Base-by-base conservation (phyloP, 2,329 filamentous ascomycete species). In the Herpotrichia juniperi region DNA sequence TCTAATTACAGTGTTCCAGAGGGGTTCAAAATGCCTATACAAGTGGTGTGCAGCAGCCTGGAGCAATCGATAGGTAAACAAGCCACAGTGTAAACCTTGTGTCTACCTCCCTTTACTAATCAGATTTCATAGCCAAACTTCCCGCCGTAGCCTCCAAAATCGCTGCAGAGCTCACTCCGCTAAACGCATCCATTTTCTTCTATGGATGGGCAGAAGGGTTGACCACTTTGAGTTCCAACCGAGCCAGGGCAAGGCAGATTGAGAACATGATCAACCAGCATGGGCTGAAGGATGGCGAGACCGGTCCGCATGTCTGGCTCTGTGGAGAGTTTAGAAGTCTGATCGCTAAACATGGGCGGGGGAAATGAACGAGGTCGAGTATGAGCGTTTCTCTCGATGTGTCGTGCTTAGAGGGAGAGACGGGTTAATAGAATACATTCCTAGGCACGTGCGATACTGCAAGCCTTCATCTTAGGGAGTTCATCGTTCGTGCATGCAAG, bases 171-270 rank as follows among this genome's bases (percentile, higher is more conserved):
- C 75, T 89, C 46, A 85, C 82, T 0, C 72, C 78, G 11, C 84
- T 89, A 50, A 91, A 90, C 62, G 74, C 80, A 47, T 86, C 87
- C 17, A 88, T 91, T 8, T 90, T 92, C 64, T 76, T 89, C 46
- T 86, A 86, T 63, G 89, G 89, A 14, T 93, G 89, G 89, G 79
- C 79, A 9, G 74, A 77, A 8, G 76, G 80, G 0, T 66, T 82
- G 22, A 89, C 87, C 1, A 92, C 88, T 0, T 74, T 93, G 46
- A 90, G 88, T 2, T 87, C 86, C 55, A 92, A 93, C 66, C 80
- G 83, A 19, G 83, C 83, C 1, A 85, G 88, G 39, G 82, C 84
- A 19, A 88, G 84, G 58, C 82, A 87, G 57, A 83, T 93, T 39
- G 84, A 89, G 58, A 69, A 66, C 21, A 75, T 79, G 2, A 76